Conservation (phyloP, 768 basidiomycete genomes). For the Tulasnella sp. region DNA sequence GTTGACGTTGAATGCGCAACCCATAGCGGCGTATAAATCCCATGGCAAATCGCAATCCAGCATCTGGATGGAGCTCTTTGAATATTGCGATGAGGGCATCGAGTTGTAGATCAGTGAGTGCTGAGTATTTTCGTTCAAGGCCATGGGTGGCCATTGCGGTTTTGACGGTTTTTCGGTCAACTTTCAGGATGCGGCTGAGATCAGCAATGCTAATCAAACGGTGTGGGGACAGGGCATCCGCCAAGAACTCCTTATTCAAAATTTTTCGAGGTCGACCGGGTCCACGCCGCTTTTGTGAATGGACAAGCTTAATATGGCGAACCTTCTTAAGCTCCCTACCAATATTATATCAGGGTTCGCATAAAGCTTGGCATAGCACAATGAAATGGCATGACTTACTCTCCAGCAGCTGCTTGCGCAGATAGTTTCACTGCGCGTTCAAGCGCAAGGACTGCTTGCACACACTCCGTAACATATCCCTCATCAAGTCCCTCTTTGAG, state of each 20-base stretch:
- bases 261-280: background rate
- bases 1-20: background rate
- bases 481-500: background rate
- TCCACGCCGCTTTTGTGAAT: background rate
- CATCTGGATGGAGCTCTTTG: background rate
- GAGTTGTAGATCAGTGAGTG: background rate
- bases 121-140: background rate
- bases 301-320: background rate
- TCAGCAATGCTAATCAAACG: background rate
- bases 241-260: background rate
- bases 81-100: background rate
- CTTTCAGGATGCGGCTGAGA: background rate
- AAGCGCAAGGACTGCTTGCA: background rate
- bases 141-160: background rate
- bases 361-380: no score
- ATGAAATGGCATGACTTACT: no score
- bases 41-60: background rate
- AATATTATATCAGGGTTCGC: background rate
- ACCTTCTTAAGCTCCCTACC: background rate
- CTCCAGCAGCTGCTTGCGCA: background rate
- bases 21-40: background rate
- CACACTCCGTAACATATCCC: background rate
- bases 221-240: background rate
- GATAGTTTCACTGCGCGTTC: background rate
- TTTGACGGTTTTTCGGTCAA: background rate